Conservation (phyloP, 352 stramenopile species). For the Pythium rishiriense region DNA sequence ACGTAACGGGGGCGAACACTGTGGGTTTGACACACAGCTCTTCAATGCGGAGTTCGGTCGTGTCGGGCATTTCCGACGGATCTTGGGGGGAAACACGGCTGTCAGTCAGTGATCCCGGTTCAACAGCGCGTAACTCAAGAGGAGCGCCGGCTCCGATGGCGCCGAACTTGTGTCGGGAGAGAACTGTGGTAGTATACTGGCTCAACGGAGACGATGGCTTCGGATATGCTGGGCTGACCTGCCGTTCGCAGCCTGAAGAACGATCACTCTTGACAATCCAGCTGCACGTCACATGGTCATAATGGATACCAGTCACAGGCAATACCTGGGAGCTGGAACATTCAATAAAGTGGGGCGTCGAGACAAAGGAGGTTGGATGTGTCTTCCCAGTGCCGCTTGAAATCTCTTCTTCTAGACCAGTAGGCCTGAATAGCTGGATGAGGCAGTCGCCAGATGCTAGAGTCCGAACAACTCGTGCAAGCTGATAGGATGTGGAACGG, state of each 20-base stretch:
- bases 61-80: not conserved
- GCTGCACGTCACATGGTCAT: not conserved
- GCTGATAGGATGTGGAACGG: conserved; percentile 27
- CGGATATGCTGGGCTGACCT: not conserved
- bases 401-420: not conserved
- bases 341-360: conserved; percentile 46
- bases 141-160: not conserved
- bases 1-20: conserved; percentile 10
- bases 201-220: not conserved
- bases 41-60: not conserved
- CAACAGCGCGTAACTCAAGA: not conserved
- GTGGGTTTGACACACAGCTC: conserved; percentile 10
- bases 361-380: conserved; percentile 20
- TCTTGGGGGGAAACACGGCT: not conserved
- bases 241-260: not conserved
- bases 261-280: not conserved
- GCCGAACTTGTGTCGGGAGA: not conserved
- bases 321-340: conserved; percentile 35
- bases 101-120: not conserved
- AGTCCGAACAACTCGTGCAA: conserved; percentile 34
- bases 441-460: conserved; percentile 37
- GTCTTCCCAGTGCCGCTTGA: not conserved
- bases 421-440: conserved; percentile 38
- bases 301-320: not conserved
- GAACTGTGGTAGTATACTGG: not conserved